phyloP scores from a whole-genome alignment of 75 land plant genomes.

The Sequoia sempervirens region DNA sequence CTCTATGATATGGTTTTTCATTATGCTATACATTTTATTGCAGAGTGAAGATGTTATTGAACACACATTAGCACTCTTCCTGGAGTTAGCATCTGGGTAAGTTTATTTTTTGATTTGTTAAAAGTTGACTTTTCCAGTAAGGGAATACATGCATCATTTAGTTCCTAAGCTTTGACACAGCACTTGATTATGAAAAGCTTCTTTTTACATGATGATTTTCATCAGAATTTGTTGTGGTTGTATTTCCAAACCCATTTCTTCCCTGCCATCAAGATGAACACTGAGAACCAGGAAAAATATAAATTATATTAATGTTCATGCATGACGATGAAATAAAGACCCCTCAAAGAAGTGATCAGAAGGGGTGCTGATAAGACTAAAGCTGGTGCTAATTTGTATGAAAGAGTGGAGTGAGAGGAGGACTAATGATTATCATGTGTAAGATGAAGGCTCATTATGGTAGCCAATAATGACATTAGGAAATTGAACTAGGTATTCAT shows the following conservation, averaged over 20 bases:
- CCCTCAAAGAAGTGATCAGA: not conserved
- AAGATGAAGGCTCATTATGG: too few relatives aligned
- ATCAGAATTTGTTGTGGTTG: not conserved
- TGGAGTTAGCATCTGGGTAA: slow-evolving; percentile 90
- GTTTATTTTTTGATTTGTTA: not conserved
- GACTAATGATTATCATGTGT: not conserved
- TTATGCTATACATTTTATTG: slow-evolving; percentile 8
- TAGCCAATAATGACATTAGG: not conserved
- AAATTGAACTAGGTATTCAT: too few relatives aligned
- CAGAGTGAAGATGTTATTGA: slow-evolving; percentile 91
- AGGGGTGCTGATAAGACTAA: not conserved
- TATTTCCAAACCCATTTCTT: not conserved
- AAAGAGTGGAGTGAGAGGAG: not conserved
- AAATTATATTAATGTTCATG: not conserved
- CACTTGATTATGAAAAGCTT: not conserved
- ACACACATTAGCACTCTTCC: slow-evolving; percentile 81
- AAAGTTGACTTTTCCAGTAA: not conserved
- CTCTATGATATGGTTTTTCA: not conserved
- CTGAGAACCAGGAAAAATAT: not conserved
- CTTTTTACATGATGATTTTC: not conserved
- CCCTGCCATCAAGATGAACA: not conserved
- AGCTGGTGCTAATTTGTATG: not conserved
- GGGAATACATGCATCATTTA: not conserved
- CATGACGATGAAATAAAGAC: not conserved
- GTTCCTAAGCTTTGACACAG: not conserved